Base-by-base conservation (phyloP, 495 filamentous ascomycete species). In the Talaromyces wortmannii region DNA sequence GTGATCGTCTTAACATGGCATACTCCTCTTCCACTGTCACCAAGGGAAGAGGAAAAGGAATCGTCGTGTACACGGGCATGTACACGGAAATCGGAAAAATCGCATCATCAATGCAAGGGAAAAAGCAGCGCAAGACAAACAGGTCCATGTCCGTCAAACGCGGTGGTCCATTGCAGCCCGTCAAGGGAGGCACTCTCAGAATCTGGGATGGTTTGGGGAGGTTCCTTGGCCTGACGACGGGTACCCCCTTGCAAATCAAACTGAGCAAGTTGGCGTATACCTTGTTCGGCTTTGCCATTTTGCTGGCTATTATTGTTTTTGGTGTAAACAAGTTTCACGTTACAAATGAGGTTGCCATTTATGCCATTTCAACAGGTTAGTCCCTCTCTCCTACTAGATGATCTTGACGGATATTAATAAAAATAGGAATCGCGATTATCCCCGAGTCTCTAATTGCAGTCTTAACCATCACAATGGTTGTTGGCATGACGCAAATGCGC, bases 1-100 rank as follows among this genome's bases (percentile, higher is more conserved):
- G 87, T 13, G 87, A 91, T 57, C 79, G 86, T 17, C 66, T 83
- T 31, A 90, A 91, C 60, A 83, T 89, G 60, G 81, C 81, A 15
- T 90, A 86, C 64, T 83, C 83, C 45, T 87, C 85, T 4, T 86
- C 85, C 12, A 88, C 83, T 0, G 79, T 90, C 5, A 88, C 87
- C 15, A 83, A 85, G 52, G 87, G 87, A 7, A 81, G 87, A 18
- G 86, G 76, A 12, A 75, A 78, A 43, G 87, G 86, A 36, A 79
- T 91, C 32, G 83, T 84, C n/a, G 78, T 87, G 43, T 82, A 83
- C 12, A 88, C 83, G 2, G 89, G 87, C 8, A 92, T 92, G 89
- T 64, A 75, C 52, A 95, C 89, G 0, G 87, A 91, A 67, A 87
- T 95, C 46, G 89, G 89, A n/a, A 90, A 82, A 63, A 94, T 94